Base-by-base conservation (phyloP, 2,329 filamentous ascomycete genomes). In the Penicillium hordei region DNA sequence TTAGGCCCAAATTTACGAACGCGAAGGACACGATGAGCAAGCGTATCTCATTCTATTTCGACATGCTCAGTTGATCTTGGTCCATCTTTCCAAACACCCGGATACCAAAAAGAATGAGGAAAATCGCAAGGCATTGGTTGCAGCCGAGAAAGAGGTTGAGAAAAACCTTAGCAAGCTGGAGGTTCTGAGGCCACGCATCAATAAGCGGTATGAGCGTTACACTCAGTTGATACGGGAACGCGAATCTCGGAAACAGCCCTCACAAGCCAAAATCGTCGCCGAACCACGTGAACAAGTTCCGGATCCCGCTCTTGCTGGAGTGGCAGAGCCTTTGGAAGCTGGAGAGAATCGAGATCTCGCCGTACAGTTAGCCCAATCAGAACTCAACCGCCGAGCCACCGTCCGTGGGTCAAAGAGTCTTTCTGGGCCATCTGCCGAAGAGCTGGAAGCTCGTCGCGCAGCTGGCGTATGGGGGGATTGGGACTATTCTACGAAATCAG, bases 11-110 rank as follows among this genome's bases (percentile, higher is more conserved):
- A 91, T 93, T 66, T 96, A 96, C 71, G 83, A 94, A 68, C 83
- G 84, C 42, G 93, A 97, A 75, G 88, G 89, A 68, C 93, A 97
- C 75, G 86, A 91, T 63, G 86, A 92, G 67, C 89, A 94, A 70
- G 90, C 93, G 5, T 99, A 96, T 74, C 83, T 97, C 54, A 86
- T 97, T 58, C 84, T 96, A n/a, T 91, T 94, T 72, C 87, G 94
- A 65, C 92, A 96, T 76, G 91, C 91, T 10, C 83, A 88, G 52
- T 86, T 99, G n/a, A 85, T 96, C 25, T 79, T 96, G 29, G 84
- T 91, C 7, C 83, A 89, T 53, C 81, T 99, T 9, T 82, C 85
- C 0, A 82, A 79, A 1, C 94, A 97, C 67, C 92, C 93, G 1
- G 86, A 94, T 55, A 85, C 85, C 10, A 39, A 48, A 45, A 88